Base-by-base conservation (phyloP, 495 filamentous ascomycete species). In the Tuber umbilicatum region DNA sequence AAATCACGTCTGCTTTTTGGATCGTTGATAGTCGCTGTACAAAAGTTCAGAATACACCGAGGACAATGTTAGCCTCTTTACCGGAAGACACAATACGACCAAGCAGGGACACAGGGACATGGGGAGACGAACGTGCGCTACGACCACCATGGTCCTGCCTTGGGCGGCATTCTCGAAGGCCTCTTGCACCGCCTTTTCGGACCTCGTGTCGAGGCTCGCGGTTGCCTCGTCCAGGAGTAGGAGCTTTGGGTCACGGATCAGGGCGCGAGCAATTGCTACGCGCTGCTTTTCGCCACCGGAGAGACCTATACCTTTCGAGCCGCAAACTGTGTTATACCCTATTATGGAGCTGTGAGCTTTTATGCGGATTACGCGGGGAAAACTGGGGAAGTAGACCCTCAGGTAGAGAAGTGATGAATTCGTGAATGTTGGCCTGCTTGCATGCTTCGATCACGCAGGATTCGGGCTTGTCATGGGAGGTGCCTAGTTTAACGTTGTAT, bases 191-290 rank as follows among this genome's bases (percentile, higher is more conserved):
- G 90, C 83, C 79, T 87, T 87, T 84, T 96, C 92, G 31, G 88
- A 89, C 81, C 92, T 87, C 10, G 90, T 89, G 76, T 96, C 93
- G 45, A 94, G 84, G 12, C 89, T 89, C 60, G 86, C 89, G 5
- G 93, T 94, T 2, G 92, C 91, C 83, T 96, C 93, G 77, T 96
- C 93, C 9, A 96, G 85, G 45, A 96, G 84, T 74, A 94, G 83
- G 42, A 94, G 83, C 68, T 86, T 83, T 9, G 93, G 92, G 71
- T 92, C 87, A 12, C 92, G 87, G n/a, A 96, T 88, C 27, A 94
- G 83, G 0, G 93, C 92, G 6, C 93, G 84, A 0, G 93, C 93
- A 74, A 94, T 91, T 1, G 90, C 87, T n/a, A 96, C 82, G 19
- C 92, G 85, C 81, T 94, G 93, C 79, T 89, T 89, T 83, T 96